Base-by-base conservation (phyloP, 768 basidiomycete species). In the Hortiboletus flavorubellus region DNA sequence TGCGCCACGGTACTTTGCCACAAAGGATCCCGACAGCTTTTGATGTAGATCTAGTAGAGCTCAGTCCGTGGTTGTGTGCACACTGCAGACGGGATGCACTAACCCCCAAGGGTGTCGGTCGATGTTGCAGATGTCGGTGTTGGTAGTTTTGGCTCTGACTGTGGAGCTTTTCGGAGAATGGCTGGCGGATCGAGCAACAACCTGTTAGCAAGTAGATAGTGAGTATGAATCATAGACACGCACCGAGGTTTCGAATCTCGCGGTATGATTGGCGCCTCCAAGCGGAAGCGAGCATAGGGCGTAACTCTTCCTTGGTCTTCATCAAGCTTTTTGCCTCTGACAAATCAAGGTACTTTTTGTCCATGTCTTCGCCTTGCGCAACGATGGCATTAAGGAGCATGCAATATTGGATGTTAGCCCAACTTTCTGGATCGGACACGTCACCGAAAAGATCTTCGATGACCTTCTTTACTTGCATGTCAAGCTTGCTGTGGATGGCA, bases 241-340 rank as follows among this genome's bases (percentile, higher is more conserved):
- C 0, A 59, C 58, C 45, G 3, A 59, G 54, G 41, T 44, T 59
- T 29, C 54, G 49, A 51, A 59, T 57, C 4, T 56, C 42, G 50
- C 38, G 33, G 12, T 52, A 52, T 9, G 50, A 49, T 23, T 39
- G 50, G 10, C 2, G 11, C n/a, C 8, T 6, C 54, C 58, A 58
- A 14, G 58, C 58, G 2, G 42, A 23, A 4, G 12, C 2, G 0
- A 58, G 55, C 38, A 53, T 33, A 4, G 4, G 12, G 0, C 11
- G 15, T 6, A 53, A 30, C 4, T 47, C 54, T 8, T 8, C 46
- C 8, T 59, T 5, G 14, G 29, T 10, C 1, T 44, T 21, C 10
- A 59, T 23, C 35, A 51, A 2, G 2, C 4, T 16, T 15, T 14
- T 35, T 35, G 14, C 34, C 34, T 15, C 14, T 35, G 6, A 2